Base-by-base conservation (phyloP, 2,329 filamentous ascomycete species). In the Zelopaecilomyces penicillatus region DNA sequence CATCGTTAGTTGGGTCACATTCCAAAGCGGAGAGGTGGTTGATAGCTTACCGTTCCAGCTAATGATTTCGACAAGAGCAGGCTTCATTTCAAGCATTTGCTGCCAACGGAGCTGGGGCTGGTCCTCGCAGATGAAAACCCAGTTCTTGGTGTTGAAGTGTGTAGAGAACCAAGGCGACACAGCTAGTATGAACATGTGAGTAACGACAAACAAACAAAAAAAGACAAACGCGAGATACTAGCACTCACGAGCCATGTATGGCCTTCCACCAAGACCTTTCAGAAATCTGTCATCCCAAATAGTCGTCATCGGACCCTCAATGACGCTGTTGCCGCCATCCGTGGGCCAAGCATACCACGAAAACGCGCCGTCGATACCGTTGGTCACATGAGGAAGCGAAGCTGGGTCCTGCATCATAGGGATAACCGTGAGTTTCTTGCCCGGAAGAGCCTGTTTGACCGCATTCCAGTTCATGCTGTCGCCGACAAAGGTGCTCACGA, bases 91-190 rank as follows among this genome's bases (percentile, higher is more conserved):
- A 4, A 55, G 49, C 35, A 55, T 54, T 35, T 54, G 50, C 41
- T 54, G 45, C 50, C 53, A 55, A 4, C 53, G 50, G 10, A 44
- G 47, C 6, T 46, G 44, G 6, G 52, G 52, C 42, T 55, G 53
- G 34, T 55, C 49, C 39, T 54, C 53, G n/a, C 39, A 42, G 42
- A 55, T 52, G n/a, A 54, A 54, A 3, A 49, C 52, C 52, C 52
- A 53, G 26, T 55, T 53, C 42, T 55, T 55, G 7, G 43, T 49
- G 40, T 53, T 52, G 47, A 52, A 55, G 39, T 55, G 53, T 5
- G 52, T 54, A 12, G 48, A 55, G 37, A 55, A 55, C 53, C 53
- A 55, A 3, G 53, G 52, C 8, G 52, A 54, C 3, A 54, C 49
- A 8, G 53, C 53, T 54, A 19, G 19, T 19, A 19, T 19, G 19